phyloP scores from a whole-genome alignment of 768 basidiomycete genomes.

The Neoboletus subvelutipes region DNA sequence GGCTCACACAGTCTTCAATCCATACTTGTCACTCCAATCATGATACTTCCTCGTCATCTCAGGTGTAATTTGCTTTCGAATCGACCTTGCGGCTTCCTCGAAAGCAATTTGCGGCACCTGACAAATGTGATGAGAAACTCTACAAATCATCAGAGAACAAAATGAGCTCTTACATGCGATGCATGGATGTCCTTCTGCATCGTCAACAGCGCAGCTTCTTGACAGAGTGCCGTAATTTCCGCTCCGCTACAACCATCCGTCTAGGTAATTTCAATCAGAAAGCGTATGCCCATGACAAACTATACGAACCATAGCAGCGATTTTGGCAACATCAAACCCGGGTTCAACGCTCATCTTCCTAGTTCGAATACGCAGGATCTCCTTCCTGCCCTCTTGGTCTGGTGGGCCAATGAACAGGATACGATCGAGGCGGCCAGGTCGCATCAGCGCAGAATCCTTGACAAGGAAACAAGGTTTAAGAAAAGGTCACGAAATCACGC shows the following conservation, averaged over 20 bases:
- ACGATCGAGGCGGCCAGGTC: slow-evolving; percentile 92
- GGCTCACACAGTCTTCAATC: slow-evolving; percentile 18
- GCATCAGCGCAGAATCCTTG: slow-evolving; percentile 92
- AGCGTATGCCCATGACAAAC: background rate
- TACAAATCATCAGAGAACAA: background rate
- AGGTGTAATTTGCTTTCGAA: slow-evolving; percentile 83
- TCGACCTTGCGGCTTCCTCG: slow-evolving; percentile 63
- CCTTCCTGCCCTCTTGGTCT: slow-evolving; percentile 71
- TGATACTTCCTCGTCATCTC: slow-evolving; percentile 70
- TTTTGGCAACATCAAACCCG: slow-evolving; percentile 58
- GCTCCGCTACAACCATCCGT: slow-evolving; percentile 96
- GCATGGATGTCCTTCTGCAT: slow-evolving; percentile 88
- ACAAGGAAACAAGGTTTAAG: background rate
- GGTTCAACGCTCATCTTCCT: slow-evolving; percentile 78
- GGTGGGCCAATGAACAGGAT: slow-evolving; percentile 95
- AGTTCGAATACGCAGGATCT: slow-evolving; percentile 81
- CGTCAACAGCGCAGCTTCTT: slow-evolving; percentile 90
- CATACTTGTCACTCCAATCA: slow-evolving; percentile 55
- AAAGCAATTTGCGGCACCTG: slow-evolving; percentile 80
- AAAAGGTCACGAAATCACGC: background rate
- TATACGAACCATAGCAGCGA: slow-evolving; percentile 63
- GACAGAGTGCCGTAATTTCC: slow-evolving; percentile 87
- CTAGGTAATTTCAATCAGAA: slow-evolving; percentile 41
- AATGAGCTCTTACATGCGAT: slow-evolving; percentile 53
- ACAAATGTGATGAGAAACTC: background rate